These are phyloP conservation scores for Priceomyces melissophilus DNA, from an alignment of 805 yeast species.

Conservation along the genomic window DNA sequence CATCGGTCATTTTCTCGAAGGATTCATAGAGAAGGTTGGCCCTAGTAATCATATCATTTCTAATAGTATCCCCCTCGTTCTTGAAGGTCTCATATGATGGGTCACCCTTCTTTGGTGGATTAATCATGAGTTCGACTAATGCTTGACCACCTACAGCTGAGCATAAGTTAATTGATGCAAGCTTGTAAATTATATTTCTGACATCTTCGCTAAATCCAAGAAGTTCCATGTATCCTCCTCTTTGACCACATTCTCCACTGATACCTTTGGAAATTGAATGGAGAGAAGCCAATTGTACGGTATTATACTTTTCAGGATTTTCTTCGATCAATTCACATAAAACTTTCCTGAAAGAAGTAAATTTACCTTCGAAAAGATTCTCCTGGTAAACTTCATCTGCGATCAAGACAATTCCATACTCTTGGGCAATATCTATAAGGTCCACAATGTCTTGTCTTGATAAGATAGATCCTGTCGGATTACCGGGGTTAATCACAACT, in stretches of 20 bases:
- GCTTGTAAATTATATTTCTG: slow-evolving; percentile 67
- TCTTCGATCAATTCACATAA: slow-evolving; percentile 57
- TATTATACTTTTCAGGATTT: slow-evolving; percentile 53
- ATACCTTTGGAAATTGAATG: slow-evolving; percentile 99
- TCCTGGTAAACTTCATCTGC: slow-evolving; percentile 99
- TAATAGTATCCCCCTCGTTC: slow-evolving; percentile 60
- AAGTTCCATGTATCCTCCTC: slow-evolving; percentile 98
- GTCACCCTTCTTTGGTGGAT: slow-evolving; percentile 82
- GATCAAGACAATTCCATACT: slow-evolving; percentile 76
- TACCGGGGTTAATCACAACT: slow-evolving; percentile 96
- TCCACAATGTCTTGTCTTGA: slow-evolving; percentile 62
- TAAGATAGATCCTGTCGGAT: slow-evolving; percentile 93
- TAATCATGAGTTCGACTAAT: slow-evolving; percentile 84
- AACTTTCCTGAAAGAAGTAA: slow-evolving; percentile 80
- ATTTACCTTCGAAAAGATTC: slow-evolving; percentile 78
- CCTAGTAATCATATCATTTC: slow-evolving; percentile 57
- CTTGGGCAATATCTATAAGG: slow-evolving; percentile 76
- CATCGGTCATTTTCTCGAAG: slow-evolving; percentile 74
- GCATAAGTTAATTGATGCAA: slow-evolving; percentile 88
- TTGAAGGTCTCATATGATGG: slow-evolving; percentile 67
- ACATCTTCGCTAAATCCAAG: slow-evolving; percentile 75
- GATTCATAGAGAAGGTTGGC: slow-evolving; percentile 65
- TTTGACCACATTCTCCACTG: slow-evolving; percentile 98
- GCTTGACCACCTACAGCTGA: slow-evolving; percentile 97
- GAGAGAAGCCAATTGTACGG: slow-evolving; percentile 85